Conservation (phyloP, 2,329 filamentous ascomycete species). For the Scedosporium minutisporum region DNA sequence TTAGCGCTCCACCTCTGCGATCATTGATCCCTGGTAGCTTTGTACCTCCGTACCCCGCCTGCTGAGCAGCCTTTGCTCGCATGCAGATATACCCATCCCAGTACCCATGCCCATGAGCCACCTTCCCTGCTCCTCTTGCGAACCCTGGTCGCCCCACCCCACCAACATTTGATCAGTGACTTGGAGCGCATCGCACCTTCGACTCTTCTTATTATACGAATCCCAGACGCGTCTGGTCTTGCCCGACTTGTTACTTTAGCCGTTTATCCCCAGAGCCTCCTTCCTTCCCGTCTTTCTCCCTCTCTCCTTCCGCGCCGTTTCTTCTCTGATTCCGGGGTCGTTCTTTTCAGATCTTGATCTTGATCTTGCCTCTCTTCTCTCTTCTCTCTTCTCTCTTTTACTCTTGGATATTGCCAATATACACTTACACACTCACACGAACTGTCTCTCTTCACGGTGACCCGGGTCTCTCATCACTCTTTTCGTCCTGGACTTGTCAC, state of each 20-base stretch:
- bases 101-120: neutral
- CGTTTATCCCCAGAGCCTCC: neutral
- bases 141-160: constrained; percentile 1
- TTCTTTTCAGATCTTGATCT: neutral
- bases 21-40: neutral
- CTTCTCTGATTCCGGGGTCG: neutral
- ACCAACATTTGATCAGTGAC: neutral
- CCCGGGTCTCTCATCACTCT: neutral
- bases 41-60: neutral
- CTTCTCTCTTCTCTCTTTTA: neutral
- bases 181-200: neutral
- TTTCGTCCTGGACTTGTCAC: neutral
- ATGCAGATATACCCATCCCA: neutral
- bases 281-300: neutral
- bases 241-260: neutral
- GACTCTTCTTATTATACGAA: neutral
- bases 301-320: neutral
- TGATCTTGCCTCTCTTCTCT: neutral
- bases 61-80: neutral
- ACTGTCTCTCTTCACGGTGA: neutral
- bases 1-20: no score
- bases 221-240: neutral
- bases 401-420: neutral
- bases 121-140: neutral
- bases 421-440: neutral